Conservation (phyloP, 768 basidiomycete species). For the Termitomyces titanicus region DNA sequence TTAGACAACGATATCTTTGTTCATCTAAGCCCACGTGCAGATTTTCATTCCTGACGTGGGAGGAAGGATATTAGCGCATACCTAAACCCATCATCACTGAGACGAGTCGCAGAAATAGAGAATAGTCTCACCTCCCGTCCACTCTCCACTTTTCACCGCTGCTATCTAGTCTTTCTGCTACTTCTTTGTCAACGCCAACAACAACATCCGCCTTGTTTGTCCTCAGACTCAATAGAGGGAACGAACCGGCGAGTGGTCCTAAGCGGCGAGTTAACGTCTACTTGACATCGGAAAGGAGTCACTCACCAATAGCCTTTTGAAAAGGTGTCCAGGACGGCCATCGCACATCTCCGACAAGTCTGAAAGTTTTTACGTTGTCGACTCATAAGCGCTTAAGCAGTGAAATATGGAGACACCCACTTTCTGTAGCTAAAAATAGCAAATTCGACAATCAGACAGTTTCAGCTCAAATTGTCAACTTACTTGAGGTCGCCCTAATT, state of each 20-base stretch:
- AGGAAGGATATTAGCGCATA: constrained; percentile 36
- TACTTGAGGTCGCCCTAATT: constrained; percentile 86
- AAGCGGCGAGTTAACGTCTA: not conserved
- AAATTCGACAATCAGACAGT: not conserved
- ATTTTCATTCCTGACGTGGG: not conserved
- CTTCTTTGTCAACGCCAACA: constrained; percentile 70
- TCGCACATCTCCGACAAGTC: constrained; percentile 81
- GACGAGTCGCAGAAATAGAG: not conserved
- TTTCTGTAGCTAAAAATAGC: constrained; percentile 67
- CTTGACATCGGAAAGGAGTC: not conserved
- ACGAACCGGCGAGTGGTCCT: constrained; percentile 74
- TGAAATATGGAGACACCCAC: no score
- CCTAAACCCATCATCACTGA: constrained; percentile 20
- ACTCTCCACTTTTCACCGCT: constrained; percentile 72
- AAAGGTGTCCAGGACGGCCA: constrained; percentile 87
- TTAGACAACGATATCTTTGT: not conserved
- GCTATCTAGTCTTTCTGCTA: constrained; percentile 64
- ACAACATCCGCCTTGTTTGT: constrained; percentile 97
- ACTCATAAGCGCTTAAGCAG: no score
- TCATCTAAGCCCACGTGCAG: no score
- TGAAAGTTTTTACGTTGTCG: constrained; percentile 25
- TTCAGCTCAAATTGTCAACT: constrained; percentile 23
- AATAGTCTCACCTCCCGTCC: constrained; percentile 63
- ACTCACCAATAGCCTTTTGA: constrained; percentile 61
- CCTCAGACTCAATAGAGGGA: constrained; percentile 80